A percentile compares a stretch with the other conserved stretches of the same genome.
phyloP scores from a whole-genome alignment of 2,329 filamentous ascomycete species.

The Aspergillus sp. region DNA sequence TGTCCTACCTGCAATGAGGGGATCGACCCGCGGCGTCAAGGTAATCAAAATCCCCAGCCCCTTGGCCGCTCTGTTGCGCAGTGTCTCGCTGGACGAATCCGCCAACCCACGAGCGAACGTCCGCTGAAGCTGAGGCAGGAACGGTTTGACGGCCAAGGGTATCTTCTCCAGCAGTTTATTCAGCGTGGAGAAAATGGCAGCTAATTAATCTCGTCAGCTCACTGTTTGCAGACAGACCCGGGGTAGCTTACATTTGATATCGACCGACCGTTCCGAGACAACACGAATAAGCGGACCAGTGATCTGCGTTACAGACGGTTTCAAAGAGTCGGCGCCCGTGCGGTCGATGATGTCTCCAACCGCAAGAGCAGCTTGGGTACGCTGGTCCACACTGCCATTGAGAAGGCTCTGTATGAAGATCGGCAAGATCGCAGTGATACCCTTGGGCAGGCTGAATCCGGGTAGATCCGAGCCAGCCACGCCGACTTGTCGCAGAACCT shows the following conservation, averaged over 20 bases:
- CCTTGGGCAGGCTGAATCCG: slow-evolving; percentile 86
- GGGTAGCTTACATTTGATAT: slow-evolving; percentile 59
- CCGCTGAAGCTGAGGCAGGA: slow-evolving; percentile 89
- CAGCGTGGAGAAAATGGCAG: slow-evolving; percentile 83
- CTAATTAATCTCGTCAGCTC: slow-evolving; percentile 29
- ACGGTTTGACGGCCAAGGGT: slow-evolving; percentile 86
- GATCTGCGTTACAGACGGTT: slow-evolving; percentile 93
- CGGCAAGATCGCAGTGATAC: slow-evolving; percentile 88
- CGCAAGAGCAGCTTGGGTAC: slow-evolving; percentile 80
- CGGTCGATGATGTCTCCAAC: slow-evolving; percentile 95
- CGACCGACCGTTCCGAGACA: slow-evolving; percentile 88
- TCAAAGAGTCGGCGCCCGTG: slow-evolving; percentile 75
- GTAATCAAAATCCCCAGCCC: slow-evolving; percentile 92
- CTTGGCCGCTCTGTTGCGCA: slow-evolving; percentile 82
- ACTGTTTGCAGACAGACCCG: background rate
- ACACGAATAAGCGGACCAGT: slow-evolving; percentile 96
- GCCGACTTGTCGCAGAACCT: slow-evolving; percentile 79
- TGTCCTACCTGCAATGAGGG: slow-evolving; percentile 58
- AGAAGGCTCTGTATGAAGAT: slow-evolving; percentile 97
- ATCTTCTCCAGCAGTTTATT: slow-evolving; percentile 97
- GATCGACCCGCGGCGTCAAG: slow-evolving; percentile 88
- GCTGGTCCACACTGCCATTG: slow-evolving; percentile 88
- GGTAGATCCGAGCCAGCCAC: slow-evolving; percentile 74
- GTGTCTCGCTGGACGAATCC: slow-evolving; percentile 79
- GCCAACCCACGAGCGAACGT: slow-evolving; percentile 95